Conservation (phyloP, 2,329 filamentous ascomycete species). For the Chalara sp. region DNA sequence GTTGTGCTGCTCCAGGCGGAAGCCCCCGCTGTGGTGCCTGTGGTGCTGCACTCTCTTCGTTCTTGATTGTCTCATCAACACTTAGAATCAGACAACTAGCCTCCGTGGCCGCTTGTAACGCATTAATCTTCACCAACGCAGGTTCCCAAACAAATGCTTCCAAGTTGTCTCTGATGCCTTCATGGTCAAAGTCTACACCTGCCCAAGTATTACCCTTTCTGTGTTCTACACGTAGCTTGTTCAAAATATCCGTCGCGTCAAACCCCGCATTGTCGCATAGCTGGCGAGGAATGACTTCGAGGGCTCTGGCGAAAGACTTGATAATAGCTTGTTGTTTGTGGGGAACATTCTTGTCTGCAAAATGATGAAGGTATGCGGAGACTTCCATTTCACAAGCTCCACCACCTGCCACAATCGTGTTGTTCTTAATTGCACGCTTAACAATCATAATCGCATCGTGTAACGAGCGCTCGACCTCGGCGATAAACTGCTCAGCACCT, state of each 20-base stretch:
- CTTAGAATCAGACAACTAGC: conserved; percentile 91
- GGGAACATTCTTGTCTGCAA: conserved; percentile 84
- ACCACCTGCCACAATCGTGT: conserved; percentile 88
- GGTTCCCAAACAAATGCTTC: conserved; percentile 97
- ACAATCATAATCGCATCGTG: conserved; percentile 99
- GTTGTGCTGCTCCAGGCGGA: conserved; percentile 78
- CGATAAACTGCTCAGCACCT: conserved; percentile 97
- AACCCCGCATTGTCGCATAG: conserved; percentile 98
- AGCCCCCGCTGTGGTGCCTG: conserved; percentile 72
- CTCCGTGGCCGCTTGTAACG: conserved; percentile 91
- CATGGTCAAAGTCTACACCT: conserved; percentile 88
- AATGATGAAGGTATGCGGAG: conserved; percentile 86
- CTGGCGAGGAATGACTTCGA: conserved; percentile 94
- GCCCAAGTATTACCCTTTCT: conserved; percentile 89
- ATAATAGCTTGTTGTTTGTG: conserved; percentile 97
- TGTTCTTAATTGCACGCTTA: conserved; percentile 94
- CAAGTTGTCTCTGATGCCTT: conserved; percentile 92
- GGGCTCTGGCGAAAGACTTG: conserved; percentile 94
- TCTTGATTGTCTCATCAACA: conserved; percentile 97
- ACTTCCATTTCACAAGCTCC: conserved; percentile 96
- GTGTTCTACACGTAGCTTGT: conserved; percentile 93
- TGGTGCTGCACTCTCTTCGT: conserved; percentile 84
- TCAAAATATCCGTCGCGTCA: conserved; percentile 95
- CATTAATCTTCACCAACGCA: conserved; percentile 91
- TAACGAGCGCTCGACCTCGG: conserved; percentile 92